Evolutionary conservation across 768 basidiomycete genomes (phyloP), one percentile per base, ranked within the genome.

Genomic region (Hygrophorus russula): DNA sequence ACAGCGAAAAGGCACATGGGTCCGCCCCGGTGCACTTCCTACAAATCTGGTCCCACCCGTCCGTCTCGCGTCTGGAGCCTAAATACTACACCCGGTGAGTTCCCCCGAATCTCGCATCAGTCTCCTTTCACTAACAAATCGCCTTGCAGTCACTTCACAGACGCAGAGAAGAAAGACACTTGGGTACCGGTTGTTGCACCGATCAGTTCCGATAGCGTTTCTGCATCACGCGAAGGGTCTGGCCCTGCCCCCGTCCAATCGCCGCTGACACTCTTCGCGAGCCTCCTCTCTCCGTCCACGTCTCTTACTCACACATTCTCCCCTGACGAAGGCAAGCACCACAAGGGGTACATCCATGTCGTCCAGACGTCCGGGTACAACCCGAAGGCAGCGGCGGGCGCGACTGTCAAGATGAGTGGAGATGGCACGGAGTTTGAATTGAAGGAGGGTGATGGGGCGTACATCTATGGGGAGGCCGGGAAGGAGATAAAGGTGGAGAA

Each of bases 381-480:
- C 48, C 54, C 71, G 0, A 68, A 70, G 1, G 54, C 61, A 24
- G 70, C 79, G 0, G 60, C 53, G 1, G 89, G 87, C 0, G 79
- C 76, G 0, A 62, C 59, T 14, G 59, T 94, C 38, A 73, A 63
- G 48, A 56, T 93, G 10, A 52, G 42, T 3, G 65, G 60, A 2
- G 64, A 59, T 1, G 65, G 60, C 13, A 58, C 57, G 0, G 61
- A 73, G 45, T 46, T 78, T 3, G 76, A 71, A 31, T 59, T 94
- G 42, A 73, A 74, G 27, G 93, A 97, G 53, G 93, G 93, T 0
- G 93, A 97, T 54, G 91, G 89, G 0, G 79, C 80, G 10, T 97
- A 91, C 59, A 58, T 94, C 36, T 52, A 62, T 36, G 68, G 73
- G 1, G 73, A 65, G 1, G 59, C 64, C 0, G 68, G 63, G 0